phyloP scores from a whole-genome alignment of 345 rosid genomes.

The Crucihimalaya himalaica region DNA sequence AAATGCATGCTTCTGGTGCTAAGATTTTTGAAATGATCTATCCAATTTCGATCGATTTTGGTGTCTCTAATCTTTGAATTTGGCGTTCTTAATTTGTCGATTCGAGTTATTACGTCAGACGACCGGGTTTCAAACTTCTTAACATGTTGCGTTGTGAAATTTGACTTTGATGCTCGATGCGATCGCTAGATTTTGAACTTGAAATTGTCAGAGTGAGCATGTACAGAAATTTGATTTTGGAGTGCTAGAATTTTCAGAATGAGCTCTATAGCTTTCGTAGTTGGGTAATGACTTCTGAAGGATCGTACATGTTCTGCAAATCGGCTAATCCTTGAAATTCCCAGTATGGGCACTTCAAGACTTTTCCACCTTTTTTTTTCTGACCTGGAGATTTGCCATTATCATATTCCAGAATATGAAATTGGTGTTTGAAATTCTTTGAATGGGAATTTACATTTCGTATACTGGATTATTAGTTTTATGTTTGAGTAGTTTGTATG shows the following conservation, averaged over 20 bases:
- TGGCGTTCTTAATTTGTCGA: conserved; percentile 2
- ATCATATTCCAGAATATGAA: background rate
- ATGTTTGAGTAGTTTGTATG: conserved; percentile 31
- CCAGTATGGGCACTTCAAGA: conserved; percentile 5
- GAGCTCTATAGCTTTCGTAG: background rate
- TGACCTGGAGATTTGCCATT: conserved; percentile 1
- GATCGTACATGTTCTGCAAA: background rate
- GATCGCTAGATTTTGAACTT: background rate
- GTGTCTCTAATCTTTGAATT: background rate
- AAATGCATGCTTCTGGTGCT: conserved; percentile 23
- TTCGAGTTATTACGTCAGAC: background rate
- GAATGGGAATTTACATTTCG: background rate
- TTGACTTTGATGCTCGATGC: background rate
- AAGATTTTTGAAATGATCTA: background rate
- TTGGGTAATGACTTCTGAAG: background rate
- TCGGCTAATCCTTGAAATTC: background rate
- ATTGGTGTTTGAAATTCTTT: conserved; percentile 1
- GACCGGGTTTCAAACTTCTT: background rate
- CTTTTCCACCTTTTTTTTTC: conserved; percentile 1
- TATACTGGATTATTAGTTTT: background rate
- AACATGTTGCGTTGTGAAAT: conserved; percentile 8
- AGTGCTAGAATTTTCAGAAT: background rate
- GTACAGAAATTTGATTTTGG: background rate
- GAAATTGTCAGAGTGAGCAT: conserved; percentile 4
- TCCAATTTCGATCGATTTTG: conserved; percentile 23